phyloP scores from a whole-genome alignment of 139 green algal genomes.

The Chlorella sp. region DNA sequence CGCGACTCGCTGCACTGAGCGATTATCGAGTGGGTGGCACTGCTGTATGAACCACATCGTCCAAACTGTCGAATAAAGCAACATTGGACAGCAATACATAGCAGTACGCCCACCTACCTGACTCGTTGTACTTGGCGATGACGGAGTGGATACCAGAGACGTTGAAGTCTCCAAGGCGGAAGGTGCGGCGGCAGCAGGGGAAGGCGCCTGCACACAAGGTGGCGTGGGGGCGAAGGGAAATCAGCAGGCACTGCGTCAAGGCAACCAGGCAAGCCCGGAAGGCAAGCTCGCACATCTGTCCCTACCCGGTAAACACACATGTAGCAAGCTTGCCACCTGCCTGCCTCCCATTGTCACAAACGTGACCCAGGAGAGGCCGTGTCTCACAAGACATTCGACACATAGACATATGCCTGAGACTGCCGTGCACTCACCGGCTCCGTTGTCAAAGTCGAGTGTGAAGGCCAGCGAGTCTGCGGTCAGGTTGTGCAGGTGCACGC shows the following conservation, averaged over 20 bases:
- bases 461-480: constrained; percentile 64
- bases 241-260: neutral
- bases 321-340: neutral
- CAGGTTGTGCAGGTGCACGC: constrained; percentile 62
- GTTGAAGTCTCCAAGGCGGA: constrained; percentile 35
- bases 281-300: neutral
- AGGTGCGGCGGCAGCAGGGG: constrained; percentile 13
- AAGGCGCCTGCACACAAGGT: neutral
- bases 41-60: too few relatives aligned
- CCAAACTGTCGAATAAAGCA: too few relatives aligned
- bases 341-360: neutral
- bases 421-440: constrained; percentile 2
- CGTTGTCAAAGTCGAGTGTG: constrained; percentile 69
- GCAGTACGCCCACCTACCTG: too few relatives aligned
- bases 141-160: constrained; percentile 54
- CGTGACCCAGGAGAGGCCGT: neutral
- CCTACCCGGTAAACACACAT: neutral
- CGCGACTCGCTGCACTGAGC: too few relatives aligned
- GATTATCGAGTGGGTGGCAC: too few relatives aligned
- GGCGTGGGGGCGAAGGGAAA: neutral
- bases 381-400: too few relatives aligned
- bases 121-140: constrained; percentile 57
- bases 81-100: too few relatives aligned
- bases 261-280: neutral
- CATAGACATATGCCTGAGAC: too few relatives aligned